Conservation (phyloP, 768 basidiomycete genomes). For the Lyophyllum semitale region DNA sequence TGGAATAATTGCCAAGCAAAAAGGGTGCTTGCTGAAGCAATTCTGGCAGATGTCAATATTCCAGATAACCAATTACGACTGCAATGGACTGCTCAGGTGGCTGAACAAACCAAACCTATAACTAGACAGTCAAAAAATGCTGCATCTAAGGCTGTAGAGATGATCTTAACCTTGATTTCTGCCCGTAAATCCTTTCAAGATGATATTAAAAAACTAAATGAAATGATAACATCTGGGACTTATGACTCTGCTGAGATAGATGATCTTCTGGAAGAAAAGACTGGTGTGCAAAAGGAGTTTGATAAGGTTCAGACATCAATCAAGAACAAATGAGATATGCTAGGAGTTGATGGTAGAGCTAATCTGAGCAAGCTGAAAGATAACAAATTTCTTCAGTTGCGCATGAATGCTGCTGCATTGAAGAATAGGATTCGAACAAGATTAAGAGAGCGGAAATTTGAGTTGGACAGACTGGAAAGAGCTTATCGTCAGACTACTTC, state of each 20-base stretch:
- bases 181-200: not conserved
- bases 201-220: not conserved
- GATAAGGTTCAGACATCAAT: not conserved
- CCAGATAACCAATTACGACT: not conserved
- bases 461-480: not conserved
- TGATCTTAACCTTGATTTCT: not conserved
- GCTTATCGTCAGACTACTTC: not conserved
- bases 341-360: not conserved
- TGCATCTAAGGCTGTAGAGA: not conserved
- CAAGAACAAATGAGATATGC: not conserved
- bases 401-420: not conserved
- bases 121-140: not conserved
- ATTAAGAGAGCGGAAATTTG: not conserved
- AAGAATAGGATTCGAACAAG: not conserved
- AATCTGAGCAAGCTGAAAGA: not conserved
- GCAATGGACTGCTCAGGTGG: constrained; percentile 21
- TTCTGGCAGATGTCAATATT: not conserved
- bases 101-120: constrained; percentile 8
- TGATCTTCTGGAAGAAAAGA: not conserved
- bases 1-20: not conserved
- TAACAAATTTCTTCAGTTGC: not conserved
- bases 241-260: not conserved
- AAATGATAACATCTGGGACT: not conserved
- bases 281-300: not conserved
- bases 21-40: not conserved